Base-by-base conservation (phyloP, 2,329 filamentous ascomycete genomes). In the Colletotrichum euphorbiae region DNA sequence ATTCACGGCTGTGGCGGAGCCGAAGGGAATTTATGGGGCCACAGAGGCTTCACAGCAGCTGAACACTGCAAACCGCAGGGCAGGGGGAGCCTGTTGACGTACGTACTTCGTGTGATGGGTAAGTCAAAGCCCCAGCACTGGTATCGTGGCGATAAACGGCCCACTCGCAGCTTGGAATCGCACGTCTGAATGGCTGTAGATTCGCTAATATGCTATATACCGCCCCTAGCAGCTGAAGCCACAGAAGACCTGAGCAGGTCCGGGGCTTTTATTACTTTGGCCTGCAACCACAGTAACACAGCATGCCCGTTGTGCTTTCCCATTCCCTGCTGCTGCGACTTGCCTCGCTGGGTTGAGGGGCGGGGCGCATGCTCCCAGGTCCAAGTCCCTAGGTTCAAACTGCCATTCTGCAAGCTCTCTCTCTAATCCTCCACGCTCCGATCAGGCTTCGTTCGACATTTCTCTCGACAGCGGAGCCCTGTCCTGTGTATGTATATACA, bases 1-100 rank as follows among this genome's bases (percentile, higher is more conserved):
- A 52, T 52, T 52, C 33, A 52, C 48, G 28, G 40, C 38, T 68
- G 65, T 68, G 65, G 65, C 65, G 65, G 61, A 68, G 65, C 61
- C 46, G 61, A 54, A 7, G 13, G 13, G 33, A 38, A 36, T 65
- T 38, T 40, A 61, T 58, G 54, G 60, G 24, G 21, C 21, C 45
- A 28, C n/a, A 40, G 43, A 43, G 24, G 24, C 24, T 24, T n/a
- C n/a, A n/a, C n/a, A 4, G 24, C 24, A 45, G 17, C 12, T n/a
- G 43, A 24, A 4, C 24, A 24, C 54, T 9, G 17, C 13, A 40
- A 43, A 33, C n/a, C 31, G 52, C 31, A 36, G 15, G 48, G 61
- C 33, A 40, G 66, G 61, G 61, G 66, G 1, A 24, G 24, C 54
- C 17, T 24, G 45, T 55, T 60, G 61, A 68, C 54, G 60, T 64